Evolutionary conservation across 495 filamentous ascomycete genomes (phyloP).

Genomic region (Entonaema liquescens): DNA sequence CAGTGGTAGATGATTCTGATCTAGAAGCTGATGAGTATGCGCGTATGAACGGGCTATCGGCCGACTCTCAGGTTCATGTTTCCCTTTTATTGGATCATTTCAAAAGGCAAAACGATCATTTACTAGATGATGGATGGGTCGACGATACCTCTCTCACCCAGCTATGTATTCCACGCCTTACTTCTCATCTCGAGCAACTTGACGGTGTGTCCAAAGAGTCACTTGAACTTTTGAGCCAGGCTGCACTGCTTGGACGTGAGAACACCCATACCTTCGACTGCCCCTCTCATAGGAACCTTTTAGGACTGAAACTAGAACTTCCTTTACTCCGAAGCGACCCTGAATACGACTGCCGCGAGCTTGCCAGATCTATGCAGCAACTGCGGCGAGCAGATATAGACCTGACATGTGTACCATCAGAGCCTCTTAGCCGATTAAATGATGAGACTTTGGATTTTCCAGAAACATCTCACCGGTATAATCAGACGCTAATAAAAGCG

Average conservation of each 20-base stretch:
- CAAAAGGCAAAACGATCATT: slow-evolving; percentile 6
- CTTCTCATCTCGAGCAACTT: slow-evolving; percentile 43
- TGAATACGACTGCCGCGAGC: slow-evolving; percentile 53
- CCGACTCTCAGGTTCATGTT: slow-evolving; percentile 44
- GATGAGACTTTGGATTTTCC: slow-evolving; percentile 63
- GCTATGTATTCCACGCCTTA: slow-evolving; percentile 31
- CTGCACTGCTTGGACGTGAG: slow-evolving; percentile 25
- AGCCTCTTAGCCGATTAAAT: slow-evolving; percentile 54
- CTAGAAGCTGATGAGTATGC: slow-evolving; percentile 53
- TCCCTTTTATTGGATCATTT: slow-evolving; percentile 24
- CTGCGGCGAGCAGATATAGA: slow-evolving; percentile 46
- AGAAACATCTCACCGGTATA: slow-evolving; percentile 41
- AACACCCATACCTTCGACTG: slow-evolving; percentile 22
- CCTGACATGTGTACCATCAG: slow-evolving; percentile 55
- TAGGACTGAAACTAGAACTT: slow-evolving; percentile 58
- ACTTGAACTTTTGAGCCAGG: slow-evolving; percentile 38
- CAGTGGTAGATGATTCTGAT: slow-evolving; percentile 24
- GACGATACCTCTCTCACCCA: slow-evolving; percentile 41
- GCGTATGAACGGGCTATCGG: slow-evolving; percentile 49
- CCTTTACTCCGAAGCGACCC: slow-evolving; percentile 62
- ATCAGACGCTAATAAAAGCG: slow-evolving; percentile 31
- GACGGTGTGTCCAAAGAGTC: slow-evolving; percentile 34
- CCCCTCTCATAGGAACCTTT: slow-evolving; percentile 8
- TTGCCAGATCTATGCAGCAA: slow-evolving; percentile 45
- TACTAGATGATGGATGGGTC: background rate